Conservation (phyloP, 1,284 basidiomycete genomes). For the Phellopilus nigrolimitatus region DNA sequence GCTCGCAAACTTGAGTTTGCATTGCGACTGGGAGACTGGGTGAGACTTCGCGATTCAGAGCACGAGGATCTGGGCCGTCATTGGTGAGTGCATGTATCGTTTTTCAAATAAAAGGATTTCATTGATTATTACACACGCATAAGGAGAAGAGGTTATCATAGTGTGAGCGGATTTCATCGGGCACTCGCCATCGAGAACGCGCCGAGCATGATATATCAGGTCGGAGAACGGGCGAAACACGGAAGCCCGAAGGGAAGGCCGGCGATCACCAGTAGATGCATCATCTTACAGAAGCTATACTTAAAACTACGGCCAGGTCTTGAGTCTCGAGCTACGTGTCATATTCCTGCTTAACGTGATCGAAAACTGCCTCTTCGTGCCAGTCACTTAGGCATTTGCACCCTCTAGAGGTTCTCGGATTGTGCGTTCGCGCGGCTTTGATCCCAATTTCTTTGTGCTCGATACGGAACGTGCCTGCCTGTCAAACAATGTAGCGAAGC, state of each 20-base stretch:
- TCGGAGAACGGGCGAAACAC: constrained; percentile 54
- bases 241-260: constrained; percentile 66
- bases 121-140: constrained; percentile 9
- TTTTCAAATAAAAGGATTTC: neutral
- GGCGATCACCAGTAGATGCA: constrained; percentile 24
- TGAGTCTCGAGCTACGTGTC: neutral
- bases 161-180: constrained; percentile 18
- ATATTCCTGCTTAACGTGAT: constrained; percentile 6
- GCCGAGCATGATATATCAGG: constrained; percentile 41
- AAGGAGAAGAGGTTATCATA: constrained; percentile 13
- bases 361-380: constrained; percentile 17
- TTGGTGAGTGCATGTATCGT: constrained; percentile 50
- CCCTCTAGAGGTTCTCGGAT: constrained; percentile 11
- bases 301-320: neutral
- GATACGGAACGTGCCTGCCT: constrained; percentile 10
- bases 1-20: constrained; percentile 63
- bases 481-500: constrained; percentile 12
- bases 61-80: constrained; percentile 88
- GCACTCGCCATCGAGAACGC: constrained; percentile 30
- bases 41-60: constrained; percentile 85
- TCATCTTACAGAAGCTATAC: neutral
- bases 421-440: neutral
- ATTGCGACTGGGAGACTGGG: constrained; percentile 85
- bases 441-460: neutral
- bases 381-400: constrained; percentile 7